Base-by-base conservation (phyloP, 2,329 filamentous ascomycete genomes). In the Didymella keratinophila region DNA sequence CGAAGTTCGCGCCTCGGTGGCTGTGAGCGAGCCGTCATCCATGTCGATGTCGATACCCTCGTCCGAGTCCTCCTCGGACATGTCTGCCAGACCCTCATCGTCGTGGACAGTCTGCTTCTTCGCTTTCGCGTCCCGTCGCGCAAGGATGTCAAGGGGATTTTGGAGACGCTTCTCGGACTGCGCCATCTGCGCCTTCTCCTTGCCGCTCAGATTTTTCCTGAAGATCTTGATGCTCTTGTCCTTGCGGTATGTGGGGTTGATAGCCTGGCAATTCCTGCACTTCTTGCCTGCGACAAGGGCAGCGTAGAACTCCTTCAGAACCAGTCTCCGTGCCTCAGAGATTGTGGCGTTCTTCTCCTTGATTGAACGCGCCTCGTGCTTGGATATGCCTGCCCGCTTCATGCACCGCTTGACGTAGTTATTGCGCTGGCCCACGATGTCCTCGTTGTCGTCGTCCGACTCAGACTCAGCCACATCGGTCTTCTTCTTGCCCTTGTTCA, bases 161-260 rank as follows among this genome's bases (percentile, higher is more conserved):
- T 84, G 83, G 34, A 86, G 82, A 67, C 87, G 89, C 72, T 93
- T 86, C 53, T 87, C 84, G 46, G 78, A 77, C 66, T 90, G 87
- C 3, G 87, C 84, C 90, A 96, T 96, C 61, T 89, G 87, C 41
- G 87, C 84, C 73, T 88, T 87, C 34, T 95, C 88, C 76, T 96
- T 96, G 45, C 84, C 78, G 45, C 84, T 86, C 56, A 97, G 80
- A 2, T 90, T 82, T 72, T 91, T 95, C 73, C 94, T 89, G 77
- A 98, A 99, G 52, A 99, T 93, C 78, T 98, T 99, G 72, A 93
- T 90, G 70, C 88, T 95, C 42, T 90, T 86, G 71, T 99, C 94
- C 76, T 96, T 97, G 68, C 94, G 88, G 78, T 92, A 98, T 2
- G 83, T 82, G 11, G 93, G 93, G 52, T 73, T 76, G 34, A 76